Percentiles rank a stretch among this genome's conserved stretches.
Evolutionary conservation across 1,139 yeast species (phyloP).

Genomic region (Magnusiomyces suaveolens): DNA sequence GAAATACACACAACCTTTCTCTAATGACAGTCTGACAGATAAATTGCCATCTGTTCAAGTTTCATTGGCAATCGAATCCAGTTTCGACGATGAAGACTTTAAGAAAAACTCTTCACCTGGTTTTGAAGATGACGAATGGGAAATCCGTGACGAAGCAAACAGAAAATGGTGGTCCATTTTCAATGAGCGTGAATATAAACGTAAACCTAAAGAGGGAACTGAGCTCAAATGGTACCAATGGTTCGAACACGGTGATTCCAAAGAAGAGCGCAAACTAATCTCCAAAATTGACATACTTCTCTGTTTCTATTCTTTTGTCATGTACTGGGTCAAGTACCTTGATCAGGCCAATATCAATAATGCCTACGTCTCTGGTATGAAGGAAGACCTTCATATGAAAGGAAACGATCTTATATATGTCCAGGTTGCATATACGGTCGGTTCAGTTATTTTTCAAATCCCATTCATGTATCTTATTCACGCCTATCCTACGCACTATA

Average conservation of each 20-base stretch:
- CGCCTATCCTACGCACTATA: slow-evolving; percentile 43
- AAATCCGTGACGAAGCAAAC: slow-evolving; percentile 38
- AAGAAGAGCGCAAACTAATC: slow-evolving; percentile 44
- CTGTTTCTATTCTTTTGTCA: slow-evolving; percentile 50
- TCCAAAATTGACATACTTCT: slow-evolving; percentile 53
- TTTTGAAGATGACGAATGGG: slow-evolving; percentile 1
- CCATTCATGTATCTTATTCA: slow-evolving; percentile 35
- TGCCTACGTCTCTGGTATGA: slow-evolving; percentile 62
- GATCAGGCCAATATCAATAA: slow-evolving; percentile 49
- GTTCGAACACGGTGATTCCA: slow-evolving; percentile 51
- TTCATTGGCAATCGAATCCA: not conserved
- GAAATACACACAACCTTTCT: not conserved
- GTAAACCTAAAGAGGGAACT: not conserved
- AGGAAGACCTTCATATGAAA: slow-evolving; percentile 47
- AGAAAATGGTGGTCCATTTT: slow-evolving; percentile 50
- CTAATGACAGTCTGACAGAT: not conserved
- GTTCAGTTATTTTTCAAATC: slow-evolving; percentile 48
- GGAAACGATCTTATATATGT: slow-evolving; percentile 61
- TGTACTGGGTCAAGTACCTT: slow-evolving; percentile 63
- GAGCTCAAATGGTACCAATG: slow-evolving; percentile 44
- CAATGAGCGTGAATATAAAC: slow-evolving; percentile 47
- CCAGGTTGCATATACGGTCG: slow-evolving; percentile 49
- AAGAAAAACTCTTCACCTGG: not conserved
- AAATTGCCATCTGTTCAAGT: not conserved
- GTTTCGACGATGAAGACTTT: not conserved